Evolutionary conservation across 495 filamentous ascomycete genomes (phyloP).

Genomic region (Tuber aestivum): DNA sequence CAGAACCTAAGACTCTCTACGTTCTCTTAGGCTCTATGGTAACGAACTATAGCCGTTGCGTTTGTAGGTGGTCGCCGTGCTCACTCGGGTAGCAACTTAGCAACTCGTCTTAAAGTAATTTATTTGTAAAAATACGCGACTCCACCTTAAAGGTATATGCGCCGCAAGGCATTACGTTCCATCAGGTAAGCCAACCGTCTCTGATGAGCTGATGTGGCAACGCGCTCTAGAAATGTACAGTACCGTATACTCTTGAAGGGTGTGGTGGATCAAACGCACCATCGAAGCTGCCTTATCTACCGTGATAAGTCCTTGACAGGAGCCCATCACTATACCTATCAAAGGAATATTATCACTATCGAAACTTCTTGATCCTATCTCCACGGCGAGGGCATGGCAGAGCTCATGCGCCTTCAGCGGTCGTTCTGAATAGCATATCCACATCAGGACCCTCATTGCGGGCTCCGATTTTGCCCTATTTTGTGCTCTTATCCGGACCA

Average conservation of each 20-base stretch:
- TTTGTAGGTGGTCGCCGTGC: no score
- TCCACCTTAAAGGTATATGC: no score
- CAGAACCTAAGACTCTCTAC: no score
- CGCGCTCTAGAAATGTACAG: no score
- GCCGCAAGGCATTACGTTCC: no score
- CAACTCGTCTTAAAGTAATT: no score
- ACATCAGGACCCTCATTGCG: not conserved
- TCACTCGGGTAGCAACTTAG: no score
- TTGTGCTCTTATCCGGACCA: not conserved
- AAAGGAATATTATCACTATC: not conserved
- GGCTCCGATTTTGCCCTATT: not conserved
- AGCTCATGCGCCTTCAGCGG: not conserved
- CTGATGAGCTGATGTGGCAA: no score
- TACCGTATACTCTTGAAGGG: not conserved
- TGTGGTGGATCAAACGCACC: not conserved
- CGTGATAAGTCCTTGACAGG: not conserved
- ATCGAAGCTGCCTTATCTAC: slow-evolving; percentile 12
- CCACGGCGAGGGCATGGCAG: not conserved
- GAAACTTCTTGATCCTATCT: not conserved
- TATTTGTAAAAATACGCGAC: no score
- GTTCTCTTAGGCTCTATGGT: no score
- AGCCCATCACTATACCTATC: not conserved
- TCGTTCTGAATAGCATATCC: not conserved
- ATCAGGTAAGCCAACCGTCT: no score
- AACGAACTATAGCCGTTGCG: no score